Base-by-base conservation (phyloP, 257 asterid genomes). In the Solanum neorickii region DNA sequence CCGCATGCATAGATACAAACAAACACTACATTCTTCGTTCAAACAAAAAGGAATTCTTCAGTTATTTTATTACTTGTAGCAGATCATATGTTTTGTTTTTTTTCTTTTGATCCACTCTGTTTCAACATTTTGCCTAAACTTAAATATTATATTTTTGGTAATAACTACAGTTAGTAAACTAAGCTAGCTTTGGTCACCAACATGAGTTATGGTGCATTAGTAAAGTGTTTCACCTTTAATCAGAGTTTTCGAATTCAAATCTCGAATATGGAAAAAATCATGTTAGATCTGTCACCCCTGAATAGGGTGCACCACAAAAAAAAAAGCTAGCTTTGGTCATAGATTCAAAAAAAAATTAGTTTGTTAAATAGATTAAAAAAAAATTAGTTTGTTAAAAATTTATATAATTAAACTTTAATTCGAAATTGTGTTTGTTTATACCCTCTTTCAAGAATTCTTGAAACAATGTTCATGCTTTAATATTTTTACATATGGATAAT, bases 251-350 rank as follows among this genome's bases (percentile, higher is more conserved):
- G 1, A 1, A 7, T 49, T 49, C 20, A 15, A 49, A 0, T 49
- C 21, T 0, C 6, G 9, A 3, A 3, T 49, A 5, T 15, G 8
- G 0, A 49, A 3, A 49, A 49, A 15, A 49, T 49, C 3, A 0
- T 15, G 21, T 49, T 15, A 3, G 9, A 8, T 15, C 8, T 47
- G 59, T 49, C 59, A 49, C 9, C 59, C 0, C 16, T 6, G 21
- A 49, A 49, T 15, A 3, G 1, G 1, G 21, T 14, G 59, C 59
- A 1, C 21, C 0, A 49, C 20, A 20, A 14, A 49, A 49, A 49
- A 39, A 15, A 18, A 56, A 56, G 65, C 8, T 6, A 56, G 66
- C 5, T 59, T 59, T 59, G 66, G 66, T 59, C 66, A 9, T 59
- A 59, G 25, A 59, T 59, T 20, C 5, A 8, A 59, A 56, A 56